These are phyloP conservation scores for Acacia confusa DNA, from an alignment of 306 rosid genomes.

Conservation along the genomic window DNA sequence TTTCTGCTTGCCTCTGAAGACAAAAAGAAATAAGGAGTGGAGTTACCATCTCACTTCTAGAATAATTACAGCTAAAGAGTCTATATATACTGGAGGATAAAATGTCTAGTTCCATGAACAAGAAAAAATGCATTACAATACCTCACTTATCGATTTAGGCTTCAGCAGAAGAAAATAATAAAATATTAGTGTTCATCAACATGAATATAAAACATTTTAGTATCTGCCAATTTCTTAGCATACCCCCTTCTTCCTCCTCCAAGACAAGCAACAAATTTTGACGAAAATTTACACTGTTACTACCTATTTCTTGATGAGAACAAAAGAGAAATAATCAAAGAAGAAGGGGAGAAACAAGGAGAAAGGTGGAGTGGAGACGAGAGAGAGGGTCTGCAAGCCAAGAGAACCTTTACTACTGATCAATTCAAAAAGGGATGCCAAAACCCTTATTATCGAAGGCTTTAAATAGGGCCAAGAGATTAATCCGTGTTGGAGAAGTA, in stretches of 20 bases:
- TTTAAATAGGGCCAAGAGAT: neutral
- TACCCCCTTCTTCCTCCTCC: neutral
- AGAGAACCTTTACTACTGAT: neutral
- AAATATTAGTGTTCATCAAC: neutral
- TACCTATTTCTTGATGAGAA: neutral
- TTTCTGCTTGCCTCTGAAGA: constrained; percentile 75
- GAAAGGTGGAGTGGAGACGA: too few species aligned
- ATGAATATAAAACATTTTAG: neutral
- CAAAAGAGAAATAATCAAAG: neutral
- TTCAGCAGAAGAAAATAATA: neutral
- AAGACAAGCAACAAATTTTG: neutral
- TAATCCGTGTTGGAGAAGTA: neutral
- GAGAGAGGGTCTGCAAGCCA: neutral
- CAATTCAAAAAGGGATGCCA: neutral
- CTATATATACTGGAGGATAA: neutral
- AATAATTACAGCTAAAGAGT: neutral
- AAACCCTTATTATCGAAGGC: neutral
- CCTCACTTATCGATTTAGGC: neutral
- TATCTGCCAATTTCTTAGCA: constrained; percentile 12
- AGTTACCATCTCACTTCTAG: neutral
- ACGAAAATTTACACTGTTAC: too few species aligned
- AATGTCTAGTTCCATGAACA: constrained; percentile 8
- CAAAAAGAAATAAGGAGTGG: neutral
- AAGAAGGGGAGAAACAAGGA: too few species aligned
- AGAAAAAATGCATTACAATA: neutral